Evolutionary conservation across 2,329 filamentous ascomycete genomes (phyloP).

Genomic region (Penicillium sp.): DNA sequence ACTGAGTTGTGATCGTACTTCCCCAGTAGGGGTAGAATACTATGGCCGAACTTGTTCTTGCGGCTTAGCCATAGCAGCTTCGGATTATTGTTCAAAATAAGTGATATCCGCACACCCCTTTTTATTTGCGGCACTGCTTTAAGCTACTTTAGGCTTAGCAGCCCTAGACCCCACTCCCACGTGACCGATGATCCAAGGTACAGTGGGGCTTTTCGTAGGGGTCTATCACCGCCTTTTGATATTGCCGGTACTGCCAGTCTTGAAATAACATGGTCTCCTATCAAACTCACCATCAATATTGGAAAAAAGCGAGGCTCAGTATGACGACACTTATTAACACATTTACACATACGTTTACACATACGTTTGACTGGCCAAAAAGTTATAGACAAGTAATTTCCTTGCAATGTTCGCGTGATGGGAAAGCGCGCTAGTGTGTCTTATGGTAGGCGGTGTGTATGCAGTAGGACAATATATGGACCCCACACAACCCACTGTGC

Average conservation of each 20-base stretch:
- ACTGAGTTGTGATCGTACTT: not conserved
- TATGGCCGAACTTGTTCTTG: not conserved
- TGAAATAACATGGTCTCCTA: not conserved
- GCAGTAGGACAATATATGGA: not conserved
- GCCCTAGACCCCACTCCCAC: not conserved
- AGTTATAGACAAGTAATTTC: not conserved
- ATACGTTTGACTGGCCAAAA: rapidly evolving
- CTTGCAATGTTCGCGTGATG: not conserved
- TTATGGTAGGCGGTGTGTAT: not conserved
- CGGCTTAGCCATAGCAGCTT: not conserved
- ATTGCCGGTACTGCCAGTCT: not conserved
- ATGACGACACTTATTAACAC: rapidly evolving
- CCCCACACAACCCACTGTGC: not conserved
- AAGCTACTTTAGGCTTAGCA: not conserved
- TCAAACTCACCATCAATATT: not conserved
- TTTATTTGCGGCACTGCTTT: not conserved
- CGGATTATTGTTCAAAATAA: not conserved
- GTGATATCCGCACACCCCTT: not conserved
- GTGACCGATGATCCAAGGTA: not conserved
- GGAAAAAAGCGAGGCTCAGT: not conserved
- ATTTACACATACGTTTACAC: no score
- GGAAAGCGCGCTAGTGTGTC: not conserved
- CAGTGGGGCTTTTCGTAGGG: not conserved
- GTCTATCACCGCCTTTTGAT: not conserved
- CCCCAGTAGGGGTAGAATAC: not conserved